Percentiles rank a stretch among this genome's conserved stretches.
Evolutionary conservation across 2,329 filamentous ascomycete genomes (phyloP).

Genomic region (Penicillium sclerotigenum): DNA sequence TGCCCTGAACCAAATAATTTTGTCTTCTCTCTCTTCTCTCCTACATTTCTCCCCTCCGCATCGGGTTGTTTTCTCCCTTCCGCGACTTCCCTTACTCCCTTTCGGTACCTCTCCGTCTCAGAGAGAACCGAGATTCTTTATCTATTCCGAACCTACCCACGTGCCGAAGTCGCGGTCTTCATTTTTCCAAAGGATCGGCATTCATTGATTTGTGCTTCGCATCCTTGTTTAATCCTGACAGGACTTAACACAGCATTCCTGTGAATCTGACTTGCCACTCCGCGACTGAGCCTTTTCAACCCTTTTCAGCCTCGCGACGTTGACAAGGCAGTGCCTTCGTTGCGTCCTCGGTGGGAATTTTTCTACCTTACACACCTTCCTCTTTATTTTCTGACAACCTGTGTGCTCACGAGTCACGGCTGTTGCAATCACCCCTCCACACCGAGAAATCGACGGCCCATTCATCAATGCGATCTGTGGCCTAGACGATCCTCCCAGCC

Average conservation of each 20-base stretch:
- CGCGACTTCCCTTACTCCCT: slow-evolving; percentile 6
- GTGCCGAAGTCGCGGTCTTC: slow-evolving; percentile 29
- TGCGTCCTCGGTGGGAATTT: slow-evolving; percentile 9
- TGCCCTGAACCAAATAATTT: slow-evolving; percentile 30
- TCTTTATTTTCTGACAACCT: slow-evolving; percentile 8
- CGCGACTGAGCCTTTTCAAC: not conserved
- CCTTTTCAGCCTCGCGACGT: slow-evolving; percentile 5
- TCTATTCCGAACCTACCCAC: slow-evolving; percentile 12
- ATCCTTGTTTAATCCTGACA: not conserved
- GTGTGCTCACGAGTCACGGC: slow-evolving; percentile 12
- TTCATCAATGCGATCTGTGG: slow-evolving; percentile 28
- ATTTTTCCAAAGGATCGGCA: slow-evolving; percentile 19
- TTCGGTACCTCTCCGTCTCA: slow-evolving; percentile 2
- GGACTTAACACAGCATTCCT: slow-evolving; percentile 2
- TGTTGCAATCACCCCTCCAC: slow-evolving; percentile 11
- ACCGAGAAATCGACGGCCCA: slow-evolving; percentile 4
- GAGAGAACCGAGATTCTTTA: slow-evolving; percentile 4
- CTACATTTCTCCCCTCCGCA: slow-evolving; percentile 17
- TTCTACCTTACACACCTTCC: not conserved
- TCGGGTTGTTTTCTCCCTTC: slow-evolving; percentile 18
- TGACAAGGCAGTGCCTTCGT: slow-evolving; percentile 19
- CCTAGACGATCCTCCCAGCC: slow-evolving; percentile 17
- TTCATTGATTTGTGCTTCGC: slow-evolving; percentile 7
- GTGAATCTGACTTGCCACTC: slow-evolving; percentile 8
- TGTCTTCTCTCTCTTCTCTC: slow-evolving; percentile 26